Evolutionary conservation across 139 green algal genomes (phyloP).

Genomic region (Chlorella vulgaris): DNA sequence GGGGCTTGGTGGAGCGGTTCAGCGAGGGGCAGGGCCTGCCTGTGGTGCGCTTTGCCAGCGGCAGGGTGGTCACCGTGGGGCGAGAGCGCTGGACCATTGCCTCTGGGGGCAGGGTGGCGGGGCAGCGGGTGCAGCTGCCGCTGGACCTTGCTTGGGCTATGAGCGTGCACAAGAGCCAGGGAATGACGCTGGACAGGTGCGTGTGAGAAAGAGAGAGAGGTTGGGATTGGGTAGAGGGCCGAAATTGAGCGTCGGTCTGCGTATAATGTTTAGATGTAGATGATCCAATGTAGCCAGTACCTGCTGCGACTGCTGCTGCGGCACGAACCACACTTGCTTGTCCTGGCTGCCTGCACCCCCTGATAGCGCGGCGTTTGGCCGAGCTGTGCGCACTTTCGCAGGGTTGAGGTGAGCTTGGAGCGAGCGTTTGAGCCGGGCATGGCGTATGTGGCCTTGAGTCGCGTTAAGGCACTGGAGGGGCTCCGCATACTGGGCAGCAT

Average conservation of each 20-base stretch:
- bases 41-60: constrained; percentile 38
- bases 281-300: too few relatives aligned
- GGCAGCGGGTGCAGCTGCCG: constrained; percentile 54
- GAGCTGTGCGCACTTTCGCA: not conserved
- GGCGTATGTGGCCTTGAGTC: constrained; percentile 76
- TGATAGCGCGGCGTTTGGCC: too few relatives aligned
- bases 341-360: too few relatives aligned
- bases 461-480: constrained; percentile 51
- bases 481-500: constrained; percentile 51
- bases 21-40: constrained; percentile 33
- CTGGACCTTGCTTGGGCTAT: constrained; percentile 74
- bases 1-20: constrained; percentile 69
- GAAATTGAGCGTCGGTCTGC: too few relatives aligned
- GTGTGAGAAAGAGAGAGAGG: not conserved
- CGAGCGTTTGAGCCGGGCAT: constrained; percentile 71
- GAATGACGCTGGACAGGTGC: constrained; percentile 72
- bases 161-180: constrained; percentile 76
- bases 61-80: constrained; percentile 42
- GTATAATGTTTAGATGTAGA: too few relatives aligned
- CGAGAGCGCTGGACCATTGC: constrained; percentile 48
- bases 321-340: too few relatives aligned
- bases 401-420: constrained; percentile 52
- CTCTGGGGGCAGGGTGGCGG: constrained; percentile 26
- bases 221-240: too few relatives aligned
- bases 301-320: too few relatives aligned